Conservation (phyloP, 2,329 filamentous ascomycete species). For the Coniochaeta ligniaria region DNA sequence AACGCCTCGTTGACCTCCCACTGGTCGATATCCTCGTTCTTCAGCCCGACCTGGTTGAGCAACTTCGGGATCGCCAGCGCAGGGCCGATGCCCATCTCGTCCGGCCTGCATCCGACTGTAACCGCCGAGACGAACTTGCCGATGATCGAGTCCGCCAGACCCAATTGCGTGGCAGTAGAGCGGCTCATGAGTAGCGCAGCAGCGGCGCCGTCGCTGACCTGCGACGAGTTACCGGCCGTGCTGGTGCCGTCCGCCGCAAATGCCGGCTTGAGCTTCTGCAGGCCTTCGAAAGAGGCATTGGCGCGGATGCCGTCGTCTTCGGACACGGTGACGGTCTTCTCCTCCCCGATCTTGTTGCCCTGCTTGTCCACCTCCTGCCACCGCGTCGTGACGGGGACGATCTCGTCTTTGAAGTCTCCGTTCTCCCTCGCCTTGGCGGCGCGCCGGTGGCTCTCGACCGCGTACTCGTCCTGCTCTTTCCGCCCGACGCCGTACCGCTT, state of each 20-base stretch:
- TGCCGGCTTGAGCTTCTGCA: slow-evolving; percentile 77
- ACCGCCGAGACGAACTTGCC: slow-evolving; percentile 76
- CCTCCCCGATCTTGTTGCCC: slow-evolving; percentile 37
- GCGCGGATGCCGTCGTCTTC: slow-evolving; percentile 79
- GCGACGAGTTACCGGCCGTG: slow-evolving; percentile 80
- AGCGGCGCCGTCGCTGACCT: slow-evolving; percentile 83
- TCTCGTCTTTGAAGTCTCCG: slow-evolving; percentile 71
- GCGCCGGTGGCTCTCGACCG: slow-evolving; percentile 64
- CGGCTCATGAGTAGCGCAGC: slow-evolving; percentile 79
- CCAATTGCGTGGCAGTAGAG: slow-evolving; percentile 68
- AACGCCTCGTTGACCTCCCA: slow-evolving; percentile 94
- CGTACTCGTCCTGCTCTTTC: slow-evolving; percentile 77
- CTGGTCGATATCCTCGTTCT: slow-evolving; percentile 62
- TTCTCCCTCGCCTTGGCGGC: slow-evolving; percentile 62
- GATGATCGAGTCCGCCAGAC: slow-evolving; percentile 60
- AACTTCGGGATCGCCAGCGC: slow-evolving; percentile 80
- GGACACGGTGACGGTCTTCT: slow-evolving; percentile 58
- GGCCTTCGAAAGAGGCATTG: slow-evolving; percentile 58
- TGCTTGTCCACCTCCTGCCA: slow-evolving; percentile 44
- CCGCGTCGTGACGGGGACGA: slow-evolving; percentile 69
- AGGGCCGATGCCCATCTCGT: slow-evolving; percentile 92
- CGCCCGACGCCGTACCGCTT: slow-evolving; percentile 65
- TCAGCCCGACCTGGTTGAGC: slow-evolving; percentile 60
- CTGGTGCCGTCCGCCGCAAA: slow-evolving; percentile 68
- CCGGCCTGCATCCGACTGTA: slow-evolving; percentile 71